These are phyloP conservation scores for Leptographium wingfieldii DNA, from an alignment of 2,329 filamentous ascomycete genomes.

Conservation along the genomic window DNA sequence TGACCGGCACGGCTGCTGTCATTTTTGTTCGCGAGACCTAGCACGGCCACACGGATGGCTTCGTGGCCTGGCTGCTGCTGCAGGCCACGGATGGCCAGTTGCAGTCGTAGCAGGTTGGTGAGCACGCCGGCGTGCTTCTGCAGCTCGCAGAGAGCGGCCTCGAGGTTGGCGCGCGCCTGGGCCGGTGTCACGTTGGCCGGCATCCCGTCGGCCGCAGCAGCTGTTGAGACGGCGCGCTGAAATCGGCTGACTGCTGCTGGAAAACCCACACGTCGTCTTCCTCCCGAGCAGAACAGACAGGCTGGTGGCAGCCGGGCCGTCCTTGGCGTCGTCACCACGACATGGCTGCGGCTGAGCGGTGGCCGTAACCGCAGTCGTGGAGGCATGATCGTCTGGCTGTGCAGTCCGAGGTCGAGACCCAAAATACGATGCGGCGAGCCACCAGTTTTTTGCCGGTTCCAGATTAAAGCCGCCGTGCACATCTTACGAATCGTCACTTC, in stretches of 20 bases:
- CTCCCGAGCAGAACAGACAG: constrained; percentile 20
- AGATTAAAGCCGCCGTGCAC: background rate
- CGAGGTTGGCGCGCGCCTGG: constrained; percentile 31
- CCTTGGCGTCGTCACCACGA: background rate
- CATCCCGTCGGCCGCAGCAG: constrained; percentile 6
- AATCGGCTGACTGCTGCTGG: constrained; percentile 6
- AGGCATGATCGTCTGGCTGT: constrained; percentile 15
- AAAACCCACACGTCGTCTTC: background rate
- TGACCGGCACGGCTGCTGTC: constrained; percentile 19
- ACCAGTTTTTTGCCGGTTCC: background rate
- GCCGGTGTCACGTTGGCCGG: constrained; percentile 14
- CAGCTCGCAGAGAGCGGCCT: constrained; percentile 45
- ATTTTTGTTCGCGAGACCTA: constrained; percentile 31
- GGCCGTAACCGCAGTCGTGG: constrained; percentile 16
- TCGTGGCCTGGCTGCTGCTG: constrained; percentile 43
- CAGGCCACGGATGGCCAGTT: constrained; percentile 56
- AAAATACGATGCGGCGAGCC: background rate
- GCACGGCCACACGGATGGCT: constrained; percentile 44
- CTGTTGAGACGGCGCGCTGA: constrained; percentile 16
- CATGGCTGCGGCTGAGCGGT: background rate
- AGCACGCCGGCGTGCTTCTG: constrained; percentile 47
- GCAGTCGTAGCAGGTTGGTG: constrained; percentile 56
- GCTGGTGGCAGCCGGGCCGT: constrained; percentile 9
- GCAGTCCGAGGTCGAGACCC: background rate
- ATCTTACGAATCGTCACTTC: background rate